A percentile compares a stretch with the other conserved stretches of the same genome.
phyloP scores from a whole-genome alignment of 345 rosid species.

The Boechera divaricarpa region DNA sequence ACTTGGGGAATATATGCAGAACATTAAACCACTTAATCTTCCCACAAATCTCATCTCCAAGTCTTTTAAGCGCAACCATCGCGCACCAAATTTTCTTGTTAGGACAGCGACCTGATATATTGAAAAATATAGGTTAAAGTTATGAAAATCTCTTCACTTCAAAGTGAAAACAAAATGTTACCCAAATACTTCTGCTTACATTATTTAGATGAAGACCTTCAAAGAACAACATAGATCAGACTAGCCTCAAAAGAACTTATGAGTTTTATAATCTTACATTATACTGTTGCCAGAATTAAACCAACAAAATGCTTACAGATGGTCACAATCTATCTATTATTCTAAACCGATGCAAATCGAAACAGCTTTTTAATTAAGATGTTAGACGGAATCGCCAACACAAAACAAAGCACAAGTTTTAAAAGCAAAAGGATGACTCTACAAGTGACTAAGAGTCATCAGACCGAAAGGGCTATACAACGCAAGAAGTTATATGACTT shows the following conservation, averaged over 20 bases:
- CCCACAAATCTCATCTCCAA: not conserved
- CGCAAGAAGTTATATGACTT: slow-evolving; percentile 11
- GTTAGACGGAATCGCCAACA: not conserved
- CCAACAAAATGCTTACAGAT: not conserved
- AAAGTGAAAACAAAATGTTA: not conserved
- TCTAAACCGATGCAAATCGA: not conserved
- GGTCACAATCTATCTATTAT: not conserved
- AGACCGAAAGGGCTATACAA: slow-evolving; percentile 15
- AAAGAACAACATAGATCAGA: not conserved
- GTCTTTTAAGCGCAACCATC: not conserved
- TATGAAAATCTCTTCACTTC: too few relatives aligned
- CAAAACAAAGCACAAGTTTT: slow-evolving; percentile 10
- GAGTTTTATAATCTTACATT: too few relatives aligned
- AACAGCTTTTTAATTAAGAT: not conserved
- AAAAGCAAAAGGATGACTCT: not conserved
- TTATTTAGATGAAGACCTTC: not conserved
- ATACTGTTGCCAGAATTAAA: not conserved
- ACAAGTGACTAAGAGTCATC: slow-evolving; percentile 1
- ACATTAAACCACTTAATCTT: not conserved
- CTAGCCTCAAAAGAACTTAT: not conserved
- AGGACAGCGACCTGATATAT: not conserved
- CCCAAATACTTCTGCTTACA: not conserved
- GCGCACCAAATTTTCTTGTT: not conserved
- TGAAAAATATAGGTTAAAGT: too few relatives aligned
- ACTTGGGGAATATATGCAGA: not conserved